Conservation (phyloP, 2,329 filamentous ascomycete species). For the Colletotrichum limetticola region DNA sequence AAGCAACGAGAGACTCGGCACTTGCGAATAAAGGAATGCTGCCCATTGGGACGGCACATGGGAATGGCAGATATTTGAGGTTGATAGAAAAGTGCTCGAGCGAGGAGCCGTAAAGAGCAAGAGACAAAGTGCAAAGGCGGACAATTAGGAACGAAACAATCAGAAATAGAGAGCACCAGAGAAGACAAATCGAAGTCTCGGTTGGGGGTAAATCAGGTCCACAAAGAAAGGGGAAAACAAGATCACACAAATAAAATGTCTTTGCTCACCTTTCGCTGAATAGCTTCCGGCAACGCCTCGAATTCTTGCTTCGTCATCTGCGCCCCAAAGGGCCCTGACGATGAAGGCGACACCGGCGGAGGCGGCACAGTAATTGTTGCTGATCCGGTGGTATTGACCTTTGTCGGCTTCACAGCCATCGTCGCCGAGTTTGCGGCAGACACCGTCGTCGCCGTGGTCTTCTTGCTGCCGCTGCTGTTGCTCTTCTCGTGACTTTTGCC, state of each 20-base stretch:
- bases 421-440: background rate
- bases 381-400: background rate
- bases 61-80: background rate
- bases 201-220: background rate
- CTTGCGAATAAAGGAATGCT: constrained; percentile 14
- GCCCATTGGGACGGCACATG: constrained; percentile 13
- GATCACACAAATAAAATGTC: constrained; percentile 21
- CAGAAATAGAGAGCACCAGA: background rate
- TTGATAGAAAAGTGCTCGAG: background rate
- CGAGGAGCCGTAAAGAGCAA: background rate
- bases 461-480: constrained; percentile 23
- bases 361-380: background rate
- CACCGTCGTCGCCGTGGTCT: constrained; percentile 8
- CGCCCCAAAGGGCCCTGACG: constrained; percentile 36
- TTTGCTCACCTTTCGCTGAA: constrained; percentile 66
- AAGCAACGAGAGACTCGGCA: constrained; percentile 7
- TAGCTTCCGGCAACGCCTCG: constrained; percentile 63
- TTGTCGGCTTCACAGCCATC: background rate
- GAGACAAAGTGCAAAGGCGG: background rate
- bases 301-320: constrained; percentile 54
- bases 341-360: constrained; percentile 18
- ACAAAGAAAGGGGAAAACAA: constrained; percentile 12
- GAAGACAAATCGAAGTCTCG: background rate
- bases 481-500: constrained; percentile 26
- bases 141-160: background rate